phyloP scores from a whole-genome alignment of 1,139 yeast species.

The Magnusiomyces paraingens region DNA sequence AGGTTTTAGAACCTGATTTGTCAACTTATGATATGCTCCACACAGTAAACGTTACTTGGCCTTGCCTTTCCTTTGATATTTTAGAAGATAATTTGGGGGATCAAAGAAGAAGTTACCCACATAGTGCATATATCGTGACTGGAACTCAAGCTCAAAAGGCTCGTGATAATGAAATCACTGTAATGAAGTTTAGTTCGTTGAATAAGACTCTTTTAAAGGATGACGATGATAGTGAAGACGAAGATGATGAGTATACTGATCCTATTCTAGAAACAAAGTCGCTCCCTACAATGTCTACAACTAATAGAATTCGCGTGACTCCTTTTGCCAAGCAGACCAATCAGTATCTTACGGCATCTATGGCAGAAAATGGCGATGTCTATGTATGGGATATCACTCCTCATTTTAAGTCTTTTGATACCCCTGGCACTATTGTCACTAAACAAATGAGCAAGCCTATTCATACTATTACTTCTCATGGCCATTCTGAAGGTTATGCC shows the following conservation, averaged over 20 bases:
- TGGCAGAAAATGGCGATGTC: conserved; percentile 89
- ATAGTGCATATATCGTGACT: conserved; percentile 74
- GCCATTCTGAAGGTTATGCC: conserved; percentile 96
- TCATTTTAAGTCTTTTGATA: conserved; percentile 76
- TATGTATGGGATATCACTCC: conserved; percentile 73
- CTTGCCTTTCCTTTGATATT: conserved; percentile 85
- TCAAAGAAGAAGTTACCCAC: conserved; percentile 88
- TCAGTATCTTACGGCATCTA: conserved; percentile 80
- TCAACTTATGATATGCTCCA: conserved; percentile 95
- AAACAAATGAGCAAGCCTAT: conserved; percentile 72
- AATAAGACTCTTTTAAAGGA: conserved; percentile 80
- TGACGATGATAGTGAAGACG: conserved; percentile 65
- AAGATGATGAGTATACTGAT: conserved; percentile 63
- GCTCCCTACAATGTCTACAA: conserved; percentile 70
- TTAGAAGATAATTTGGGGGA: conserved; percentile 81
- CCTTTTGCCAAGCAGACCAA: conserved; percentile 73
- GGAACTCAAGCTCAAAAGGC: conserved; percentile 90
- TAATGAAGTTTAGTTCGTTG: conserved; percentile 76
- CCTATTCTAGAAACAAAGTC: conserved; percentile 84
- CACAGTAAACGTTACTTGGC: conserved; percentile 93
- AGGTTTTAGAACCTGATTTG: conserved; percentile 94
- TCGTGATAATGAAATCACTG: conserved; percentile 81
- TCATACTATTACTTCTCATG: conserved; percentile 81
- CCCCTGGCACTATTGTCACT: conserved; percentile 79
- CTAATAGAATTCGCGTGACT: conserved; percentile 81